phyloP scores from a whole-genome alignment of 2,329 filamentous ascomycete species.

The Calonectria honghensis region DNA sequence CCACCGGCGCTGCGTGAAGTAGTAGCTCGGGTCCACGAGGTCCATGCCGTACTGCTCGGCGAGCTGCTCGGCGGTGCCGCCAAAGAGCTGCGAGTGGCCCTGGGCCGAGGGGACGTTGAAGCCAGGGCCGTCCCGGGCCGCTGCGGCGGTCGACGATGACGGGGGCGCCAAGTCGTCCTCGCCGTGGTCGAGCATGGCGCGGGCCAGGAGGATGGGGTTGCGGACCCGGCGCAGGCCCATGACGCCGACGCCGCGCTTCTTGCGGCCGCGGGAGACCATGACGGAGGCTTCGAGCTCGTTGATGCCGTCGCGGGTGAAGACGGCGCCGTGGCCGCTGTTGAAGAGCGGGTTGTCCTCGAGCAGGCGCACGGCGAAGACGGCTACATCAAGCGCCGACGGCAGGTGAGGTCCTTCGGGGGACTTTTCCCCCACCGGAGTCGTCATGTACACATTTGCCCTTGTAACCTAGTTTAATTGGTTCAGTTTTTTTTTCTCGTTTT shows the following conservation, averaged over 20 bases:
- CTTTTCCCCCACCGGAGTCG: slow-evolving; percentile 53
- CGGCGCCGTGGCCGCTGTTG: slow-evolving; percentile 89
- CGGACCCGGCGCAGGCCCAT: slow-evolving; percentile 84
- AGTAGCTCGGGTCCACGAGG: slow-evolving; percentile 82
- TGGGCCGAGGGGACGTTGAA: slow-evolving; percentile 74
- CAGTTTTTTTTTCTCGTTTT: not conserved
- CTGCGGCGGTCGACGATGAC: slow-evolving; percentile 31
- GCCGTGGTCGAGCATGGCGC: slow-evolving; percentile 80
- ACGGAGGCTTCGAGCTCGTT: slow-evolving; percentile 92
- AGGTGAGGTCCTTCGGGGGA: not conserved
- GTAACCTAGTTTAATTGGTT: slow-evolving; percentile 60
- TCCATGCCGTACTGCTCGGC: slow-evolving; percentile 82
- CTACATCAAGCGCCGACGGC: slow-evolving; percentile 82
- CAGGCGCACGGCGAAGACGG: slow-evolving; percentile 83
- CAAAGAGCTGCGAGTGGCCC: slow-evolving; percentile 82
- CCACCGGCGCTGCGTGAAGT: slow-evolving; percentile 86
- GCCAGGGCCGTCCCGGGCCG: not conserved
- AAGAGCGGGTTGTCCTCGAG: slow-evolving; percentile 89
- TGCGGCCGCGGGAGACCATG: slow-evolving; percentile 84
- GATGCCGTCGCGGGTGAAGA: slow-evolving; percentile 88
- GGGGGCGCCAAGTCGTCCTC: slow-evolving; percentile 73
- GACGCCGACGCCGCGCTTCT: slow-evolving; percentile 86
- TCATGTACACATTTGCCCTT: slow-evolving; percentile 69
- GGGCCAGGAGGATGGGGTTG: slow-evolving; percentile 86
- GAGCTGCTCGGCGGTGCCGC: slow-evolving; percentile 80